Base-by-base conservation (phyloP, 805 yeast genomes). In the Starmerella gropengiesseri region DNA sequence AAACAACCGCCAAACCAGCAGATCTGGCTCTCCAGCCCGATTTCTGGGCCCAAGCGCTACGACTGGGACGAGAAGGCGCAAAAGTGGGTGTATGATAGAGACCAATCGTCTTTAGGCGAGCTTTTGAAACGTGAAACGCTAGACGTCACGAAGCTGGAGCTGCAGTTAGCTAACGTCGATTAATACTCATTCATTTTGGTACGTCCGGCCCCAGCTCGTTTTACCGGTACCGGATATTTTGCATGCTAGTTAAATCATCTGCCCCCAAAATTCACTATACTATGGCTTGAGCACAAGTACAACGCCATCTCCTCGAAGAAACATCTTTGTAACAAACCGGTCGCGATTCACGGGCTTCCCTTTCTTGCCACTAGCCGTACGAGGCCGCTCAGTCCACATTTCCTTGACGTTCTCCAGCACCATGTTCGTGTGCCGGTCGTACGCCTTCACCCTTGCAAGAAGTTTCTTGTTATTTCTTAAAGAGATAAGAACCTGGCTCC, bases 1-100 rank as follows among this genome's bases (percentile, higher is more conserved):
- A 89, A 86, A 58, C 97, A 91, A 63, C 98, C 98, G 1, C 96
- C 98, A 3, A 91, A 86, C 63, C 81, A 83, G 62, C 99, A 91
- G 60, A 80, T 91, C 23, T 91, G 99, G 99, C 69, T 89, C 41
- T 76, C 93, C 46, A 81, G 94, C 33, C 99, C 99, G 0, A 57
- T 85, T 3, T 81, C 93, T 7, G 98, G 98, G 0, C 98, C 98
- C 5, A 85, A 86, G 57, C 58, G 73, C 32, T 81, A 75, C 55
- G 97, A 91, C 59, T 74, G 72, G 48, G 68, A 81, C 32, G 70
- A 74, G 31, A 82, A 81, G 3, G 14, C n/a, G 5, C 19, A 22
- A 8, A 65, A 69, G 43, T 91, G 98, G 98, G 63, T 77, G 11
- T 79, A 87, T 11, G 59, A 81, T 43, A 71, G 97, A 50, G 94